These are phyloP conservation scores for Elsinoe australis DNA, from an alignment of 2,329 filamentous ascomycete species.

Conservation along the genomic window DNA sequence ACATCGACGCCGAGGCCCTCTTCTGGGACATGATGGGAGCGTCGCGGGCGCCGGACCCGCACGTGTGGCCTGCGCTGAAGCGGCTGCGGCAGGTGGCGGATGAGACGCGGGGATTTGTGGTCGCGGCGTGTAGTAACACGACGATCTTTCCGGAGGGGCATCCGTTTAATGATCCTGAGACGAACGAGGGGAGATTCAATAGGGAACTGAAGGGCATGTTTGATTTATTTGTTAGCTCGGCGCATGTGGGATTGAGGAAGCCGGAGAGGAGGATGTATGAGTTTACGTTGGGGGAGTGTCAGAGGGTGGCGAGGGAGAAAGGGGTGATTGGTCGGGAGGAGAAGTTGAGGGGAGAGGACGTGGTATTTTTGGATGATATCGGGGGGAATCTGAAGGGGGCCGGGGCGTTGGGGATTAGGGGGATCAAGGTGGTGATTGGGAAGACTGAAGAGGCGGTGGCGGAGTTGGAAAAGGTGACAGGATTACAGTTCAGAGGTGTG, in stretches of 20 bases:
- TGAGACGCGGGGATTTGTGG: conserved; percentile 44
- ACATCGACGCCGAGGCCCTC: conserved; percentile 67
- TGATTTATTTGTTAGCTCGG: conserved; percentile 80
- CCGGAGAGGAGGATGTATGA: conserved; percentile 77
- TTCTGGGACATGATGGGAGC: conserved; percentile 88
- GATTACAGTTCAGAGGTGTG: conserved; percentile 49
- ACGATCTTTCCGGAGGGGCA: conserved; percentile 75
- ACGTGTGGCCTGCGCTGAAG: conserved; percentile 77
- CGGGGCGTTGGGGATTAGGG: conserved; percentile 64
- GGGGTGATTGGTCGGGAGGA: conserved; percentile 41
- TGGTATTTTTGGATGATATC: conserved; percentile 90
- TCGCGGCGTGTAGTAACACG: conserved; percentile 86
- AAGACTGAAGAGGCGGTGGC: conserved; percentile 72
- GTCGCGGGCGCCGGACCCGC: conserved; percentile 65
- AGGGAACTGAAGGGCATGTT: conserved; percentile 59
- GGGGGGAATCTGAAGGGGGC: conserved; percentile 84
- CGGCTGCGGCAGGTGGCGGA: conserved; percentile 46
- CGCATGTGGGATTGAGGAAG: conserved; percentile 80
- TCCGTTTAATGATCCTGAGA: conserved; percentile 48
- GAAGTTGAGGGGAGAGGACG: conserved; percentile 54
- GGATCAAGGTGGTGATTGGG: conserved; percentile 77
- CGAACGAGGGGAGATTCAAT: conserved; percentile 33
- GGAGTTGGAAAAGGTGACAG: conserved; percentile 68
- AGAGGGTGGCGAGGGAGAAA: conserved; percentile 54
- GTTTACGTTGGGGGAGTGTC: conserved; percentile 59